Percentiles rank a stretch among this genome's conserved stretches.
Evolutionary conservation across 176 grass and related monocot genomes (phyloP).

Genomic region (Thalia dealbata): DNA sequence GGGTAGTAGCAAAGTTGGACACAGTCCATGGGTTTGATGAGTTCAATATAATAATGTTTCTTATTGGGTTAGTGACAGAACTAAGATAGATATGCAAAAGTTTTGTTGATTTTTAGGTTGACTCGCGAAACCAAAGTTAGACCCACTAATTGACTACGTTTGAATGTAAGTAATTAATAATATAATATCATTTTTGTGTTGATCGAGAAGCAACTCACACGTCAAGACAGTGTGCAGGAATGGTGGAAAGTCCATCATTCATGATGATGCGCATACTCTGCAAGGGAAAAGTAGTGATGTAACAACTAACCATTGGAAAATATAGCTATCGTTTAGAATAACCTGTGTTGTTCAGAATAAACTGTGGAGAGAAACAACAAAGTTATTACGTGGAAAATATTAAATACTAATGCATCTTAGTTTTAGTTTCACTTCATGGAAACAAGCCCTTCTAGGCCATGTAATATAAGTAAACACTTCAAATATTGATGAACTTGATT

Average conservation of each 20-base stretch:
- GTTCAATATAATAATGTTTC: too few species aligned
- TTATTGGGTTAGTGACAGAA: too few species aligned
- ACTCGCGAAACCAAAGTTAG: too few species aligned
- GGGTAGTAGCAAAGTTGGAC: too few species aligned
- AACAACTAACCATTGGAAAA: conserved; percentile 16
- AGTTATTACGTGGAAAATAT: not conserved
- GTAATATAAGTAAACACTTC: too few species aligned
- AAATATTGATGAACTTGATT: too few species aligned
- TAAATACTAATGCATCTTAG: not conserved
- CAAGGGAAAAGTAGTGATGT: conserved; percentile 31
- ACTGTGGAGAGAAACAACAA: not conserved
- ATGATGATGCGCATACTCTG: conserved; percentile 95
- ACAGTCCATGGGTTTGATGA: too few species aligned
- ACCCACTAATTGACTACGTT: too few species aligned
- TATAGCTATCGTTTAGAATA: not conserved
- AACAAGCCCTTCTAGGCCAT: not conserved
- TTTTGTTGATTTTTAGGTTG: too few species aligned
- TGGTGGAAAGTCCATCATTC: conserved; percentile 88
- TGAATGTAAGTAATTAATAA: too few species aligned
- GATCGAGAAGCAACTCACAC: conserved; percentile 44
- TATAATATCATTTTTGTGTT: too few species aligned
- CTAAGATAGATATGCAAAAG: too few species aligned
- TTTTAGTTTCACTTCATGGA: not conserved
- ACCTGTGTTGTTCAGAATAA: not conserved
- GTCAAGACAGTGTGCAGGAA: conserved; percentile 77